Percentiles rank a stretch among this genome's conserved stretches.
Evolutionary conservation across 225 moss, liverwort and hornwort species (phyloP).

Genomic region (Thuidium tamariscinum): DNA sequence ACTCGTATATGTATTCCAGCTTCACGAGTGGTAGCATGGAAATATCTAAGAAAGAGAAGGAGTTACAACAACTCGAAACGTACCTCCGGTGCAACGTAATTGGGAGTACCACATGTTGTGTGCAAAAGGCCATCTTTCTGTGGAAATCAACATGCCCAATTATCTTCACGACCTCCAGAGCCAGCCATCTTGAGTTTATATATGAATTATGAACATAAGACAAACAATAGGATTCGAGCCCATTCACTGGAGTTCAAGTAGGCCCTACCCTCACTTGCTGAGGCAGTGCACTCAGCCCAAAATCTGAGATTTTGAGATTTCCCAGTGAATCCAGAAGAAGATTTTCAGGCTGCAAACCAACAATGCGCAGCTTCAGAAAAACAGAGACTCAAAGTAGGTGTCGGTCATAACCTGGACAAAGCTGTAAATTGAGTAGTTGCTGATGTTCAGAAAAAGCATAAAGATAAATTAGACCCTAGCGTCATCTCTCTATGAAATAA

Average conservation of each 20-base stretch:
- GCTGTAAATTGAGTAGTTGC: neutral
- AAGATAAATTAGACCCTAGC: neutral
- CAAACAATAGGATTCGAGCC: neutral
- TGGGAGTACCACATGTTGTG: slow-evolving; percentile 98
- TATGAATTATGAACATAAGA: neutral
- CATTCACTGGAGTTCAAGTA: neutral
- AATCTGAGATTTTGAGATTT: slow-evolving; percentile 92
- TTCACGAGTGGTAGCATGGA: neutral
- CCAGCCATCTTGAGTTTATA: neutral
- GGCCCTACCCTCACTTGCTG: slow-evolving; percentile 87
- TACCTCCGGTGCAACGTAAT: slow-evolving; percentile 99
- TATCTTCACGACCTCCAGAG: slow-evolving; percentile 20
- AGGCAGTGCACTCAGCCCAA: slow-evolving; percentile 95
- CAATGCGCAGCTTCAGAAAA: neutral
- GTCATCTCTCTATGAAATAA: neutral
- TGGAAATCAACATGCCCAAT: slow-evolving; percentile 24
- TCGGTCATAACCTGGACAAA: neutral
- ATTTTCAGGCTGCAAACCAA: slow-evolving; percentile 82
- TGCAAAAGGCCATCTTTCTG: slow-evolving; percentile 98
- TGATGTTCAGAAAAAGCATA: neutral
- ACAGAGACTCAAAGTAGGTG: neutral
- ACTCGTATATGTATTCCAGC: neutral
- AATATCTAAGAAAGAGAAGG: neutral
- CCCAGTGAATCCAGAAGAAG: slow-evolving; percentile 79
- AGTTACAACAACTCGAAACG: neutral